phyloP scores from a whole-genome alignment of 805 yeast species.

The Myxozyma monticola region DNA sequence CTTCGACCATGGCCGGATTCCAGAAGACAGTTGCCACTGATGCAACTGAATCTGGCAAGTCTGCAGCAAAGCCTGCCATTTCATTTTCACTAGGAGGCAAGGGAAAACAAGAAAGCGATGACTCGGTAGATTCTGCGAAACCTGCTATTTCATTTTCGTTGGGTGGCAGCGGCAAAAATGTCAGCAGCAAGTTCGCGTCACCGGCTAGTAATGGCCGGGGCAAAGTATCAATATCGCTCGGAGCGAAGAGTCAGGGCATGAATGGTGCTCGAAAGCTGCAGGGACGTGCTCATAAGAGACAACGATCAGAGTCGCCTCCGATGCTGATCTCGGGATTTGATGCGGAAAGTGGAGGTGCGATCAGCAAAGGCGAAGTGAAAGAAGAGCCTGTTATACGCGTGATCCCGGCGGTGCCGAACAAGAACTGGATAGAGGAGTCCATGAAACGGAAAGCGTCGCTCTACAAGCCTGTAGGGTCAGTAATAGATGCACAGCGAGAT shows the following conservation, averaged over 20 bases:
- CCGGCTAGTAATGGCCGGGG: no score
- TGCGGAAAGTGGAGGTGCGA: constrained; percentile 8
- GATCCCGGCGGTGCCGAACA: constrained; percentile 22
- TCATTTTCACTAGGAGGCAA: no score
- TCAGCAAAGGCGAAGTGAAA: not conserved
- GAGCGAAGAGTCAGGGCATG: no score
- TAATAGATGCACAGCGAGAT: constrained; percentile 19
- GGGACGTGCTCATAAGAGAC: constrained; percentile 19
- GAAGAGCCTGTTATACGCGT: constrained; percentile 13
- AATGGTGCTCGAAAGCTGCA: constrained; percentile 3
- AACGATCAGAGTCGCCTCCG: constrained; percentile 17
- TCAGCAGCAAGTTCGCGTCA: no score
- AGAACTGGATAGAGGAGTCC: constrained; percentile 28
- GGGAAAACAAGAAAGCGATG: not conserved
- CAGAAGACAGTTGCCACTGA: not conserved
- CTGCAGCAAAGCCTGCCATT: not conserved
- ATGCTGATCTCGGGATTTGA: constrained; percentile 25
- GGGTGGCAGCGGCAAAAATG: constrained; percentile 8
- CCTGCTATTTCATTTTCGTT: constrained; percentile 23
- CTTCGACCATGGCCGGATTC: constrained; percentile 10
- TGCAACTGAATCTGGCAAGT: no score
- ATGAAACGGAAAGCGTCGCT: constrained; percentile 5
- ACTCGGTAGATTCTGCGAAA: not conserved
- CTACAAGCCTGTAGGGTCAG: constrained; percentile 23
- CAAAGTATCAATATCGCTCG: constrained; percentile 6